A percentile compares a stretch with the other conserved stretches of the same genome.
phyloP scores from a whole-genome alignment of 2,329 filamentous ascomycete species.

The Calonectria pteridis region DNA sequence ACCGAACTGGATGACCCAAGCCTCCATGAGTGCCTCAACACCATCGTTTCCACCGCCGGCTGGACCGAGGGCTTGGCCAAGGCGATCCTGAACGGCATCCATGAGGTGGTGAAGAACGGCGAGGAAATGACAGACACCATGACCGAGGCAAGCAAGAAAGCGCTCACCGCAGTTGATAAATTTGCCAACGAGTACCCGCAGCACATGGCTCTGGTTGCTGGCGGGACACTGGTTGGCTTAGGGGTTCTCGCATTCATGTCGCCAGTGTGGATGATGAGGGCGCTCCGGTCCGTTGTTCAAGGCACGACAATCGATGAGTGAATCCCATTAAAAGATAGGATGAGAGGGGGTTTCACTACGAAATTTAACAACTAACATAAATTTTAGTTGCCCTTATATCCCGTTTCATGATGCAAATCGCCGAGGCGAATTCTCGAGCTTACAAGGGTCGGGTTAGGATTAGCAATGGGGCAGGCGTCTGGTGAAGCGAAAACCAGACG shows the following conservation, averaged over 20 bases:
- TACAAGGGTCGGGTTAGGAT: constrained; percentile 32
- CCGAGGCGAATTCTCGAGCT: constrained; percentile 24
- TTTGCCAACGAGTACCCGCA: constrained; percentile 38
- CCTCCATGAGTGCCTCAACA: constrained; percentile 19
- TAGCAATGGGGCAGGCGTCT: constrained; percentile 23
- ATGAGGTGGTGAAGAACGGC: constrained; percentile 28
- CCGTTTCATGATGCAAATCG: constrained; percentile 40
- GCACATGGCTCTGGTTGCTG: constrained; percentile 35
- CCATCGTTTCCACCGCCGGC: constrained; percentile 24
- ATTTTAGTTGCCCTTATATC: constrained; percentile 37
- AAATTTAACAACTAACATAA: not conserved
- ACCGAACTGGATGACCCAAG: not conserved
- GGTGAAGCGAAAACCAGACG: not conserved
- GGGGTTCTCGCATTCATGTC: constrained; percentile 35
- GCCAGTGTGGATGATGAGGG: constrained; percentile 36
- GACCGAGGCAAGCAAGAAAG: constrained; percentile 28
- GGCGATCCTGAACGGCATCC: constrained; percentile 31
- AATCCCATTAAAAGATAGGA: not conserved
- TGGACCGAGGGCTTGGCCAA: constrained; percentile 38
- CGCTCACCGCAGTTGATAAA: constrained; percentile 18
- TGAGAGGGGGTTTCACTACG: fast-evolving
- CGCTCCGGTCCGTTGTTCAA: constrained; percentile 33
- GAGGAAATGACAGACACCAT: constrained; percentile 24
- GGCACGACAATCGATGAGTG: constrained; percentile 36
- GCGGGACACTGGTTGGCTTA: constrained; percentile 32